These are phyloP conservation scores for Phyllosticta capitalensis DNA, from an alignment of 2,329 filamentous ascomycete species.

Conservation along the genomic window DNA sequence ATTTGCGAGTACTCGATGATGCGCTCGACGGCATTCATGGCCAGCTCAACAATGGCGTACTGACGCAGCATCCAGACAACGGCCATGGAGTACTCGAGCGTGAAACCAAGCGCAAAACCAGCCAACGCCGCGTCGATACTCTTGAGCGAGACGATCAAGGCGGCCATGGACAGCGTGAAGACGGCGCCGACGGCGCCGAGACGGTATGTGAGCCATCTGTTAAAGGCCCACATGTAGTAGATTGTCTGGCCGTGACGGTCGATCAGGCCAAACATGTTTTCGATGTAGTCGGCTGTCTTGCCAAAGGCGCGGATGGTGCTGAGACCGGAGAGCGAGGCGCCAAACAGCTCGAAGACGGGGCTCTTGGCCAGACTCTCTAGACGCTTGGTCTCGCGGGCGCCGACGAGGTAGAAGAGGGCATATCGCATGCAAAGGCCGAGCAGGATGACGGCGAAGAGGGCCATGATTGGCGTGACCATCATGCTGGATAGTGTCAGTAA, in stretches of 20 bases:
- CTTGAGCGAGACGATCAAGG: slow-evolving; percentile 52
- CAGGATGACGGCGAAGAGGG: slow-evolving; percentile 32
- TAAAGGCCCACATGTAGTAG: slow-evolving; percentile 62
- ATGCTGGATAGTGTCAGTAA: slow-evolving; percentile 1
- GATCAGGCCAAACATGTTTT: slow-evolving; percentile 54
- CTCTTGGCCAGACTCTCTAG: slow-evolving; percentile 69
- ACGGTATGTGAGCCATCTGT: slow-evolving; percentile 67
- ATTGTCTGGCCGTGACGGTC: slow-evolving; percentile 58
- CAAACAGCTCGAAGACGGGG: slow-evolving; percentile 73
- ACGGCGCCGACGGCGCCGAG: slow-evolving; percentile 60
- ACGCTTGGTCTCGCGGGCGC: slow-evolving; percentile 64
- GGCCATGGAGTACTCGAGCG: slow-evolving; percentile 55
- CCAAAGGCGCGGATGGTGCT: slow-evolving; percentile 67
- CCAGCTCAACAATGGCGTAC: slow-evolving; percentile 60
- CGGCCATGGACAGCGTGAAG: slow-evolving; percentile 57
- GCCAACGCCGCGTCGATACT: slow-evolving; percentile 60
- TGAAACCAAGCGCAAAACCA: slow-evolving; percentile 66
- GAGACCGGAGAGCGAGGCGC: slow-evolving; percentile 61
- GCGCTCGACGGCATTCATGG: slow-evolving; percentile 69
- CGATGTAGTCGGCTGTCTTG: slow-evolving; percentile 54
- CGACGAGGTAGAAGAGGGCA: slow-evolving; percentile 55
- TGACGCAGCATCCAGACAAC: slow-evolving; percentile 57
- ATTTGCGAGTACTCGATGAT: slow-evolving; percentile 65
- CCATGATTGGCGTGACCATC: slow-evolving; percentile 8
- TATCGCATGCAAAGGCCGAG: slow-evolving; percentile 49